Conservation (phyloP, 2,329 filamentous ascomycete species). For the Aspergillus versicolor region DNA sequence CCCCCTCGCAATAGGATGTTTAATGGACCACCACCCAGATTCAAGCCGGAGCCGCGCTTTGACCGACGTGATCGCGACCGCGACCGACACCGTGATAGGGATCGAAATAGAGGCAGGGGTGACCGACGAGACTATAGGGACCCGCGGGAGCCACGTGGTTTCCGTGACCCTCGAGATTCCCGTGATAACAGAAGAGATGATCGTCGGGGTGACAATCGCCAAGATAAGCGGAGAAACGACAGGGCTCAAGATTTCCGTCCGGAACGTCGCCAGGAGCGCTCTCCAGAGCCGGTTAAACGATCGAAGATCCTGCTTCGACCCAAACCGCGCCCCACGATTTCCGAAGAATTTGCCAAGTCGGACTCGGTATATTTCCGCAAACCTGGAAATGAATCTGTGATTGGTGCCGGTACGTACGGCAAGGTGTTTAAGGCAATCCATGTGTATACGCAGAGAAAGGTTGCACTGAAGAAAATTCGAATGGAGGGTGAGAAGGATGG, state of each 20-base stretch:
- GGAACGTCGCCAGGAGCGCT: constrained; percentile 51
- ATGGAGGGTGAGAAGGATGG: constrained; percentile 99
- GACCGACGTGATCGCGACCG: constrained; percentile 43
- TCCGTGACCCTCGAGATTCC: constrained; percentile 28
- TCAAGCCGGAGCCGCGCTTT: constrained; percentile 40
- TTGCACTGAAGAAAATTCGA: constrained; percentile 96
- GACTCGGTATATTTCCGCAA: constrained; percentile 94
- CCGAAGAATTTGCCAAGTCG: constrained; percentile 71
- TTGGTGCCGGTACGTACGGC: constrained; percentile 91
- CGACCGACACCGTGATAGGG: constrained; percentile 32
- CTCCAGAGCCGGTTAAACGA: constrained; percentile 51
- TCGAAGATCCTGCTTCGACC: constrained; percentile 68
- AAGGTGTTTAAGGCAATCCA: constrained; percentile 93
- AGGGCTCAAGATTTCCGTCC: constrained; percentile 32
- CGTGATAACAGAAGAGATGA: constrained; percentile 38
- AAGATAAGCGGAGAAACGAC: constrained; percentile 40
- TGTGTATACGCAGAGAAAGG: constrained; percentile 70
- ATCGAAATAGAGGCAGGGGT: constrained; percentile 30
- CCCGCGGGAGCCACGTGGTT: constrained; percentile 19
- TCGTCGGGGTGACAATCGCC: constrained; percentile 41
- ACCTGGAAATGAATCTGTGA: constrained; percentile 94
- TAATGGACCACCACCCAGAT: constrained; percentile 36
- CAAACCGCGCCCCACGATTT: constrained; percentile 69
- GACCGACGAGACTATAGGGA: constrained; percentile 38
- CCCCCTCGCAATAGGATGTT: constrained; percentile 40